Conservation (phyloP, 352 stramenopile species). For the Aphanomyces stellatus region DNA sequence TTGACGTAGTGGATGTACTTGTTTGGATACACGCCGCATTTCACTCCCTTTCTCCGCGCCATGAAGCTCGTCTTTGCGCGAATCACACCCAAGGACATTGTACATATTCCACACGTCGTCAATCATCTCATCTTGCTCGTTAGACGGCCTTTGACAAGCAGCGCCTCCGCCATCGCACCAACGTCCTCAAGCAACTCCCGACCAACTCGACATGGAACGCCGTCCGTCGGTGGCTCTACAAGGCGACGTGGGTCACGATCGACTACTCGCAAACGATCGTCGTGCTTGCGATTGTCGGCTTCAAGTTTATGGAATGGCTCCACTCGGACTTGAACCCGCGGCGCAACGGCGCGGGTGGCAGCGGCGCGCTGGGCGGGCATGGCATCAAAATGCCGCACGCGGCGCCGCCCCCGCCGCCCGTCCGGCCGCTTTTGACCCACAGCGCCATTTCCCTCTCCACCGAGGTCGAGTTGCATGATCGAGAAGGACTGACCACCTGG, state of each 20-base stretch:
- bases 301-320: slow-evolving; percentile 86
- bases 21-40: slow-evolving; percentile 75
- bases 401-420: slow-evolving; percentile 58
- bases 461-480: too few relatives aligned
- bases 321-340: slow-evolving; percentile 51
- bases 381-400: slow-evolving; percentile 27
- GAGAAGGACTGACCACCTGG: too few relatives aligned
- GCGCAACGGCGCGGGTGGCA: slow-evolving; percentile 39
- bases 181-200: slow-evolving; percentile 30
- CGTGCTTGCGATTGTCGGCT: slow-evolving; percentile 61
- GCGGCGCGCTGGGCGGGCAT: background rate
- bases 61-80: slow-evolving; percentile 71
- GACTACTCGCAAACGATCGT: slow-evolving; percentile 80
- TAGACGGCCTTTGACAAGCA: slow-evolving; percentile 19
- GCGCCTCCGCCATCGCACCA: background rate
- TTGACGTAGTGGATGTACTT: slow-evolving; percentile 65
- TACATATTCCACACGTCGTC: slow-evolving; percentile 14
- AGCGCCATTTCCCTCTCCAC: slow-evolving; percentile 14
- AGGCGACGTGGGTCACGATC: slow-evolving; percentile 48
- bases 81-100: slow-evolving; percentile 59
- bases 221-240: slow-evolving; percentile 36
- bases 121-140: slow-evolving; percentile 36
- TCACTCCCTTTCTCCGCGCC: slow-evolving; percentile 61
- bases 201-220: slow-evolving; percentile 30
- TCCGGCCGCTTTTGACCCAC: slow-evolving; percentile 42